Base-by-base conservation (phyloP, 208 protist species). In the Crithidia thermophila region DNA sequence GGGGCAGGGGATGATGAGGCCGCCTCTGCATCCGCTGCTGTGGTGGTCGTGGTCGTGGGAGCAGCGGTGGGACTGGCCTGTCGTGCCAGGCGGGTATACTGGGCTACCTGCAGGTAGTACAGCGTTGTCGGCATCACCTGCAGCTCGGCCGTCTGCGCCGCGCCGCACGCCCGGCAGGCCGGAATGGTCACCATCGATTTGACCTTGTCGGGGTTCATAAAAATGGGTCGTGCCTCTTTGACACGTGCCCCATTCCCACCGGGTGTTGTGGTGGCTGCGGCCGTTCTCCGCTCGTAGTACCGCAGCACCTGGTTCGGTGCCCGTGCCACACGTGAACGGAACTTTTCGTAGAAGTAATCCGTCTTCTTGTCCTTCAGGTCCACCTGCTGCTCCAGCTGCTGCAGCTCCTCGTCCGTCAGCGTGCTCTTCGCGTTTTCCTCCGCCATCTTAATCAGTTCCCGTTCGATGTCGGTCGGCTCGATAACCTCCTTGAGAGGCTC, bases 301-400 rank as follows among this genome's bases (percentile, higher is more conserved):
- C 90, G 90, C 30, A 93, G 43, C 27, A 95, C 87, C 42, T 95
- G 90, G 47, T 55, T 69, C 28, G 90, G 90, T 34, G 78, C 78
- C 31, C 82, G 79, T 20, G 84, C 77, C 6, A 95, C 65, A 34
- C 76, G 72, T 34, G 60, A 67, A 33, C 90, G 76, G 52, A 95
- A 93, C 58, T 88, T 91, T 46, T 95, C 90, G 72, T 84, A 95
- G 40, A 73, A 75, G 70, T 91, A 85, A 34, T 94, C 86, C 14
- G 78, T 80, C 37, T 56, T 69, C 69, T 87, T 88, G 40, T 91
- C 81, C 46, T 84, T 90, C 42, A 93, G 62, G 70, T 93, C 85
- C 14, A 93, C 65, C 11, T 61, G 70, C 43, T 79, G 47, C 64
- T 91, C 86, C 34, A 93, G 75, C 52, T 93, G 82, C 59, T 78